Evolutionary conservation across 1,284 basidiomycete species (phyloP), one percentile per base, ranked within the genome.

Genomic region (Apiotrichum montevideense): DNA sequence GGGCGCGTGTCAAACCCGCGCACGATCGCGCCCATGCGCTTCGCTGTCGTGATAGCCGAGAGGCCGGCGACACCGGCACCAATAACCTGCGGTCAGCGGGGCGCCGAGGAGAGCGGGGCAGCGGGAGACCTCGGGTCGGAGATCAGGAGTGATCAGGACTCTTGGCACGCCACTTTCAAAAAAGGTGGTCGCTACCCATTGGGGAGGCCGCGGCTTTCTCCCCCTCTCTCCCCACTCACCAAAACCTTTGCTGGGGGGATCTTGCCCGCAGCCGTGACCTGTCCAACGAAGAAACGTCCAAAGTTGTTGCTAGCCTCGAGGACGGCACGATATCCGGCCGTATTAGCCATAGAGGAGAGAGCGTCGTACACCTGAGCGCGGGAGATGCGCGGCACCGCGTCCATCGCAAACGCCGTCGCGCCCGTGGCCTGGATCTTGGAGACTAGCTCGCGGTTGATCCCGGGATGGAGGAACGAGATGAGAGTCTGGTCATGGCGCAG

Each of bases 331-430:
- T 91, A 91, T 7, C 88, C 88, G 13, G 87, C 83, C 48, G 90
- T 90, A 67, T 90, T 91, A 13, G 87, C 85, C 88, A 91, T 91
- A n/a, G 87, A 90, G 67, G 87, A 90, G 57, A 91, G 76, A 42
- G 86, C 88, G 74, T 91, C 88, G 64, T 89, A 90, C 32, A 87
- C 85, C 72, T 91, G 88, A 42, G 88, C 89, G 54, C 88, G 83
- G 56, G 87, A 90, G 65, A 91, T 90, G 58, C 88, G 83, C 63
- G 88, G 88, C 77, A 91, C 88, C 82, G 87, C 84, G 71, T 91
- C 88, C 88, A 91, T 91, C 3, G 80, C 83, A 65, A 87, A 87
- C 34, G 82, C 83, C 57, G 84, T 88, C 45, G 85, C 79, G 58
- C 82, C 83, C 55, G 82, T 81, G 32, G 80, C 75, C 10, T 84